phyloP scores from a whole-genome alignment of 345 rosid species.

The Linum lewisii region DNA sequence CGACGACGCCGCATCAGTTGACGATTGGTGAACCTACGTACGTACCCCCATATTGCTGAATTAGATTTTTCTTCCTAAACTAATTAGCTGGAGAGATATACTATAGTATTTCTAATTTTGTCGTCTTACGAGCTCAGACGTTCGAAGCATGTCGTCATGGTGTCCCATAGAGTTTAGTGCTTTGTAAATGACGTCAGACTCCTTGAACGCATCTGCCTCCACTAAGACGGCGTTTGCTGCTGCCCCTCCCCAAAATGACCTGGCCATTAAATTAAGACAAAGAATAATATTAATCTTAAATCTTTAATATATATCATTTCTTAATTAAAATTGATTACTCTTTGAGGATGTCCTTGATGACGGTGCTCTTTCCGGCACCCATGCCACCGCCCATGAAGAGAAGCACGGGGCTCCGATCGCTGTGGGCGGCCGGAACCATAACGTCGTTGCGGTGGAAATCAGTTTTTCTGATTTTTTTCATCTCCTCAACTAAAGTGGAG shows the following conservation, averaged over 20 bases:
- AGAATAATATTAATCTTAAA: too few species aligned
- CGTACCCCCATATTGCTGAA: too few species aligned
- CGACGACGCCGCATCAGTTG: constrained; percentile 4
- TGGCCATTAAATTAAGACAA: not conserved
- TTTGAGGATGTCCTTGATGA: constrained; percentile 5
- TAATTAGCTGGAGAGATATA: too few species aligned
- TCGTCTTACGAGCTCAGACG: not conserved
- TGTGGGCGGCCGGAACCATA: not conserved
- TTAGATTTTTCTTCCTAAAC: too few species aligned
- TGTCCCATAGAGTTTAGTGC: not conserved
- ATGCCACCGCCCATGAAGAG: constrained; percentile 3
- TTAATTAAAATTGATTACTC: not conserved
- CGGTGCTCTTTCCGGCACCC: constrained; percentile 9
- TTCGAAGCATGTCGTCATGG: constrained; percentile 4
- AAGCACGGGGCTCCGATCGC: constrained; percentile 4
- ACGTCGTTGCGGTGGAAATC: not conserved
- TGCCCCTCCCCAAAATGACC: constrained; percentile 4
- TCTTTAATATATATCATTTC: too few species aligned
- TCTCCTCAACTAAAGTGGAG: constrained; percentile 1
- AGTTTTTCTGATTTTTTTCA: not conserved
- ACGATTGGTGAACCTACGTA: not conserved
- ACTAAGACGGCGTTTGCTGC: constrained; percentile 2
- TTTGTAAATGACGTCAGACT: constrained; percentile 1
- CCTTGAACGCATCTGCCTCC: constrained; percentile 8
- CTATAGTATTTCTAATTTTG: too few species aligned